Base-by-base conservation (phyloP, 768 basidiomycete species). In the Calocybe indica region DNA sequence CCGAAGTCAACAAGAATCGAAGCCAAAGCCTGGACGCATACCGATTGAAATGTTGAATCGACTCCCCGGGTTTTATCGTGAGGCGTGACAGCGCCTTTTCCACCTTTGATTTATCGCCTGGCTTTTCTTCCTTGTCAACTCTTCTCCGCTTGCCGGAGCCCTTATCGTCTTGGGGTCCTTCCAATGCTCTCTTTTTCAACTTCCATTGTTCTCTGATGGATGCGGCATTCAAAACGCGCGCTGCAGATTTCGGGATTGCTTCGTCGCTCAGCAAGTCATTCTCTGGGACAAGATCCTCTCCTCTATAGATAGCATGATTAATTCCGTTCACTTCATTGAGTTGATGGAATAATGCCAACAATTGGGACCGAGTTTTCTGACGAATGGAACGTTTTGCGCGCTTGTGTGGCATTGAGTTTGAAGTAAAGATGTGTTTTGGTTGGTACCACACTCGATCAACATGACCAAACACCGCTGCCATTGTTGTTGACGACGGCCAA, bases 41-140 rank as follows among this genome's bases (percentile, higher is more conserved):
- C 88, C 79, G 71, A 61, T 88, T 85, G 62, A 89, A 91, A 66
- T 88, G 83, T 46, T 77, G 72, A 45, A 90, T 72, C 0, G 85
- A 82, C 62, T 91, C 88, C 38, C 83, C 80, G 0, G 79, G 78
- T 48, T 75, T 70, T 29, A 87, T 88, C 40, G 57, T 67, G 36
- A 83, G 58, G 6, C 50, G 51, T 36, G 55, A 49, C 9, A 37
- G 34, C 15, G 13, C 43, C 49, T 59, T 52, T 33, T 63, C 48
- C 35, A 61, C 59, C 53, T 60, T 59, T 42, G 48, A 55, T 45
- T 45, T 51, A 43, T 55, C 41, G 22, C 22, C 22, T 22, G 4
- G 22, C 50, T 54, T 58, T 43, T 41, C 22, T 37, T 52, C 14
- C 45, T 56, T 56, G 11, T 52, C 44, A 6, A 48, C n/a, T 46